Conservation (phyloP, 2,329 filamentous ascomycete species). For the Penicillium sp. region DNA sequence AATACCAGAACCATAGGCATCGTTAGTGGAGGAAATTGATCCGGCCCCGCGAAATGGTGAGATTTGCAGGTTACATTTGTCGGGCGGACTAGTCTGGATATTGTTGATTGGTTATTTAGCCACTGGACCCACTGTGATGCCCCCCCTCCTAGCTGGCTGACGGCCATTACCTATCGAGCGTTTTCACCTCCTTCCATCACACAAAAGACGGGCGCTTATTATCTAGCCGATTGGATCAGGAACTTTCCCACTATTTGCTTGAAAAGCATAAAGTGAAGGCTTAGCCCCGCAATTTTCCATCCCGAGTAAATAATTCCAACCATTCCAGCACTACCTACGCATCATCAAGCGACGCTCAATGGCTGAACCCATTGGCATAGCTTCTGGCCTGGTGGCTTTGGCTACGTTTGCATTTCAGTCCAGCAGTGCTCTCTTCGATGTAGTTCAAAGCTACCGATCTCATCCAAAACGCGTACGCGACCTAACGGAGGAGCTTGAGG, state of each 20-base stretch:
- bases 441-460: constrained; percentile 38
- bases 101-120: not conserved
- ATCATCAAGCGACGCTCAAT: constrained; percentile 20
- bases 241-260: not conserved
- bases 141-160: not conserved
- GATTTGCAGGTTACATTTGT: too few species aligned
- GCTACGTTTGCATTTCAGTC: constrained; percentile 41
- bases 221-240: not conserved
- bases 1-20: too few species aligned
- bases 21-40: too few species aligned
- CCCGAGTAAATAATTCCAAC: not conserved
- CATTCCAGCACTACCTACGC: not conserved
- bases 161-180: not conserved
- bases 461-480: constrained; percentile 42
- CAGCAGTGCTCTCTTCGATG: constrained; percentile 39
- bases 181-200: not conserved
- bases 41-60: too few species aligned
- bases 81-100: too few species aligned
- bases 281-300: not conserved
- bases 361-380: constrained; percentile 40
- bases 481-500: constrained; percentile 41
- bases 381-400: constrained; percentile 36
- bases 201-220: not conserved
- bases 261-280: not conserved
- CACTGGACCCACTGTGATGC: not conserved